These are phyloP conservation scores for Spencermartinsiella ligniputridi DNA, from an alignment of 1,139 yeast genomes.

Conservation along the genomic window DNA sequence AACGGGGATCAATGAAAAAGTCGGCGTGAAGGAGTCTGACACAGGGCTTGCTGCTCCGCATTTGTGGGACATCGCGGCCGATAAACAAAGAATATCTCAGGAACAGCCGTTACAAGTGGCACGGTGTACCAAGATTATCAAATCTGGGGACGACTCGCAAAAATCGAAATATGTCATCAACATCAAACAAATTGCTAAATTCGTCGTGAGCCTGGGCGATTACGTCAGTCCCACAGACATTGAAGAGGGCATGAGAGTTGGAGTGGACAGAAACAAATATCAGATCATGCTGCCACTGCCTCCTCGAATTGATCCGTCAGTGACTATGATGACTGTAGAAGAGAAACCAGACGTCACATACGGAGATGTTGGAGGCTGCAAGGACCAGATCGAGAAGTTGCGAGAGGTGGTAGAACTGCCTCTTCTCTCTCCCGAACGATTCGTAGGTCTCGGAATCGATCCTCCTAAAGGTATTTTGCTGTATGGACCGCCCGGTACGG, in stretches of 20 bases:
- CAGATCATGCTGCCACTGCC: conserved; percentile 96
- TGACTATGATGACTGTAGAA: conserved; percentile 99
- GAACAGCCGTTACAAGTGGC: conserved; percentile 98
- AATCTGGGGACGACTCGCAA: conserved; percentile 61
- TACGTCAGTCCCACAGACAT: conserved; percentile 97
- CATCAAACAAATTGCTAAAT: conserved; percentile 95
- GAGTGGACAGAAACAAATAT: conserved; percentile 95
- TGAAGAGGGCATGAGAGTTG: conserved; percentile 99
- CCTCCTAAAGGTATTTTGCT: conserved; percentile 96
- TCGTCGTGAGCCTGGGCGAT: conserved; percentile 94
- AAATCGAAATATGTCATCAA: conserved; percentile 92
- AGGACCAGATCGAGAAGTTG: conserved; percentile 94
- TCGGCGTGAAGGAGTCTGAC: conserved; percentile 91
- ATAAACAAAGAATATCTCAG: conserved; percentile 84
- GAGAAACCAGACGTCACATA: conserved; percentile 88
- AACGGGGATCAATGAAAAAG: conserved; percentile 83
- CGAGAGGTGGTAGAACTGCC: conserved; percentile 98
- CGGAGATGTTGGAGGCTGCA: conserved; percentile 95
- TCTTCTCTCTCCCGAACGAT: conserved; percentile 88
- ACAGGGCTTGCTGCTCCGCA: conserved; percentile 95
- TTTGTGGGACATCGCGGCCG: conserved; percentile 97
- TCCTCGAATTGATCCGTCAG: conserved; percentile 95
- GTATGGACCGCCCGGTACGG: conserved; percentile 99
- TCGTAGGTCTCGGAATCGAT: conserved; percentile 93
- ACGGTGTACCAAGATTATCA: conserved; percentile 94